Conservation (phyloP, 1,284 basidiomycete species). For the Irpex rosettiformis region DNA sequence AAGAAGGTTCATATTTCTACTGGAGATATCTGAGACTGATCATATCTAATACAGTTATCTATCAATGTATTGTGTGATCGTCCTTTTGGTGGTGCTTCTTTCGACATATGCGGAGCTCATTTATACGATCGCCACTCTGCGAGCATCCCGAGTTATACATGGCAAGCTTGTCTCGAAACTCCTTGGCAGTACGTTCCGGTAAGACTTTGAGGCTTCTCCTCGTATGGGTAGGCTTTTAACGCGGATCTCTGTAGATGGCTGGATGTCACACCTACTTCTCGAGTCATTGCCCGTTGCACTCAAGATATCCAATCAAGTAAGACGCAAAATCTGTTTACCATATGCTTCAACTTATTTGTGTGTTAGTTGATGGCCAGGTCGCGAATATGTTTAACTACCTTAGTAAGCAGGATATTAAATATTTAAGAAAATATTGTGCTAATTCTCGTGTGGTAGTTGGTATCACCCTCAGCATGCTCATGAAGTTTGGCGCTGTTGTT, state of each 20-base stretch:
- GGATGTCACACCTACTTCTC: slow-evolving; percentile 51
- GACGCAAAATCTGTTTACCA: slow-evolving; percentile 13
- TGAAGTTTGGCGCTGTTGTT: slow-evolving; percentile 40
- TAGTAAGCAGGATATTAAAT: not conserved
- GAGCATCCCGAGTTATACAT: slow-evolving; percentile 58
- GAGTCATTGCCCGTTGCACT: slow-evolving; percentile 51
- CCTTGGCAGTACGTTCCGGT: slow-evolving; percentile 50
- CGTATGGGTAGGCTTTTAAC: no score
- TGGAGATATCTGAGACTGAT: not conserved
- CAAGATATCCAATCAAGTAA: slow-evolving; percentile 44
- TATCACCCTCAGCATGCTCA: slow-evolving; percentile 27
- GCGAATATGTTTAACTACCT: slow-evolving; percentile 20
- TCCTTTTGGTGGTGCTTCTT: not conserved
- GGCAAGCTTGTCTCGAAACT: slow-evolving; percentile 47
- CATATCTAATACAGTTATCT: slow-evolving; percentile 7
- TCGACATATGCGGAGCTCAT: not conserved
- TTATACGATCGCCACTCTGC: slow-evolving; percentile 35
- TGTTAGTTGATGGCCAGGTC: slow-evolving; percentile 25
- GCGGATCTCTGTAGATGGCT: slow-evolving; percentile 11
- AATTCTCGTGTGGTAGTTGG: slow-evolving; percentile 25
- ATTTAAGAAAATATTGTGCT: slow-evolving; percentile 11
- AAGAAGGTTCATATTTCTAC: slow-evolving; percentile 9
- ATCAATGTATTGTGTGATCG: slow-evolving; percentile 8
- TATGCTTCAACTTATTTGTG: slow-evolving; percentile 34
- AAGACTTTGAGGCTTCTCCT: not conserved